phyloP scores from a whole-genome alignment of 106 monocot species.

The Dendrobium officinale region DNA sequence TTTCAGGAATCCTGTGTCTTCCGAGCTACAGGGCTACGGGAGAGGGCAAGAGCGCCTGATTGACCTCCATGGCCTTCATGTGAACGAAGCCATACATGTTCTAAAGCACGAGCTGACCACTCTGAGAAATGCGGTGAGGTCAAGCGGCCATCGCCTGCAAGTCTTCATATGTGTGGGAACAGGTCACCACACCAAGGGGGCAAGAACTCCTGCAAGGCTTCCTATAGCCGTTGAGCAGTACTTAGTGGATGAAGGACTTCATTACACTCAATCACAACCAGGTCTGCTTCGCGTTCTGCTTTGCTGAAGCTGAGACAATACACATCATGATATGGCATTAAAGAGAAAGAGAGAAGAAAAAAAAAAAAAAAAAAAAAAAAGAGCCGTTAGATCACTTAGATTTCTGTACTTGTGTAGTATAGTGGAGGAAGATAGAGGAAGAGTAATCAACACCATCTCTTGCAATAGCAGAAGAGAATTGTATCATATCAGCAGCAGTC shows the following conservation, averaged over 20 bases:
- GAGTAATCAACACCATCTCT: background rate
- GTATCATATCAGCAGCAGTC: constrained; percentile 9
- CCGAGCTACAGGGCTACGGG: constrained; percentile 24
- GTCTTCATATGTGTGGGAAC: constrained; percentile 82
- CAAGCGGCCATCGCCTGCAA: constrained; percentile 50
- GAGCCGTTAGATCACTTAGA: background rate
- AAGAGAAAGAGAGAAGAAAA: constrained; percentile 6
- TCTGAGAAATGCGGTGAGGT: constrained; percentile 49
- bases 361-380: constrained; percentile 6
- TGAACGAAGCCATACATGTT: constrained; percentile 78
- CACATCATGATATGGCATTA: background rate
- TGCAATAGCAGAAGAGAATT: background rate
- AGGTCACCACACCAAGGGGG: constrained; percentile 75
- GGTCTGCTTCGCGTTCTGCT: constrained; percentile 79
- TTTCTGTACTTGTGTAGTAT: constrained; percentile 4
- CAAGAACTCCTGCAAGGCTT: constrained; percentile 64
- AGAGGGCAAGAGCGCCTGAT: constrained; percentile 60
- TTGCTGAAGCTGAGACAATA: constrained; percentile 20
- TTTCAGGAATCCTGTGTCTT: constrained; percentile 41
- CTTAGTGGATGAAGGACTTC: constrained; percentile 62
- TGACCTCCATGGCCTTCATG: constrained; percentile 85
- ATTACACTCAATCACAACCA: constrained; percentile 58
- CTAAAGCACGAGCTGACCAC: constrained; percentile 65
- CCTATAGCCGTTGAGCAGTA: constrained; percentile 73
- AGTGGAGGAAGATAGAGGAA: constrained; percentile 1